Conservation (phyloP, 495 filamentous ascomycete species). For the Tuber melanosporum region DNA sequence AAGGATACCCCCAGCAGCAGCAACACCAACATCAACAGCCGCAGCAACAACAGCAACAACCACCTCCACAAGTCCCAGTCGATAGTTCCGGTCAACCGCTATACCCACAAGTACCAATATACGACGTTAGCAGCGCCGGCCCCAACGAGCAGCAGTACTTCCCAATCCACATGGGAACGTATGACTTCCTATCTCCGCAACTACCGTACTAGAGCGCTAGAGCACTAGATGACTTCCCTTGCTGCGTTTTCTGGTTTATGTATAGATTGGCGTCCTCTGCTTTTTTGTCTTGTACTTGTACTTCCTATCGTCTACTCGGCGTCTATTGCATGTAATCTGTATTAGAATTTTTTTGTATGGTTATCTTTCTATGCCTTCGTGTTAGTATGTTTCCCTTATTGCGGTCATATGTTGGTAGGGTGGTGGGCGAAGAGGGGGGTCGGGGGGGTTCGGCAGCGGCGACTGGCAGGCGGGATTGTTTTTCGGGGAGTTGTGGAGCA, state of each 20-base stretch:
- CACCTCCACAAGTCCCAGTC: conserved; percentile 18
- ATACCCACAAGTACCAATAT: conserved; percentile 33
- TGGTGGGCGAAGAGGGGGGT: not conserved
- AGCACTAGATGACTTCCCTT: not conserved
- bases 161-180: conserved; percentile 39
- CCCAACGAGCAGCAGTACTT: conserved; percentile 29
- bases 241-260: conserved; percentile 7
- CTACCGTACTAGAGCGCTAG: conserved; percentile 35
- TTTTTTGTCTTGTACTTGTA: conserved; percentile 19
- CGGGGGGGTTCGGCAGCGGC: not conserved
- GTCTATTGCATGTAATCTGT: not conserved
- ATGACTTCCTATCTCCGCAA: conserved; percentile 39
- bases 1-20: conserved; percentile 5
- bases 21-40: conserved; percentile 31
- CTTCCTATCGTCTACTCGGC: not conserved
- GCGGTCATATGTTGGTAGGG: not conserved
- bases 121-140: conserved; percentile 35
- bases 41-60: conserved; percentile 25
- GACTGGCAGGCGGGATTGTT: not conserved
- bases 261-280: conserved; percentile 14
- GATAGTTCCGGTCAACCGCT: conserved; percentile 27
- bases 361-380: not conserved
- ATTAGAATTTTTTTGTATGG: not conserved
- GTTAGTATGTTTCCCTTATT: not conserved
- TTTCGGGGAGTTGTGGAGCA: not conserved